These are phyloP conservation scores for Thelonectria olida DNA, from an alignment of 2,329 filamentous ascomycete species.

Conservation along the genomic window DNA sequence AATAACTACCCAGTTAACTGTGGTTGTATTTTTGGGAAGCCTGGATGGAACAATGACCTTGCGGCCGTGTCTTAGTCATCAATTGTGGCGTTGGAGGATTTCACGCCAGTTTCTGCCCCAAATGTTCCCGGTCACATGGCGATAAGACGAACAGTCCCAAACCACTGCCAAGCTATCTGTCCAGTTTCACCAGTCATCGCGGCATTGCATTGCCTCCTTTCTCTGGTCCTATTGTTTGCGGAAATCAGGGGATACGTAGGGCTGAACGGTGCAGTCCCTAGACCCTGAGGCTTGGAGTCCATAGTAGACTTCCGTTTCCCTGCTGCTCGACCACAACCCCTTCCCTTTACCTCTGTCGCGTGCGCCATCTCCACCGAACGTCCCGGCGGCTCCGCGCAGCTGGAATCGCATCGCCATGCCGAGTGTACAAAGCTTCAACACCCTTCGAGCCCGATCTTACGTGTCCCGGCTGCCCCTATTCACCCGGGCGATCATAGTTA, in stretches of 20 bases:
- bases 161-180: slow-evolving; percentile 30
- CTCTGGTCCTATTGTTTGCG: slow-evolving; percentile 10
- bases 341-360: slow-evolving; percentile 9
- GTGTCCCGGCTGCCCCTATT: slow-evolving; percentile 86
- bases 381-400: slow-evolving; percentile 38
- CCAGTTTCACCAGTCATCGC: slow-evolving; percentile 30
- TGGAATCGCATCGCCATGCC: slow-evolving; percentile 42
- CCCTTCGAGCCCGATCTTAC: slow-evolving; percentile 80
- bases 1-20: too few species aligned
- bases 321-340: not conserved
- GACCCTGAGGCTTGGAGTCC: slow-evolving; percentile 10
- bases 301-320: not conserved
- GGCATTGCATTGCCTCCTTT: slow-evolving; percentile 11
- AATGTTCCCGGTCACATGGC: slow-evolving; percentile 34
- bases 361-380: slow-evolving; percentile 17
- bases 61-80: too few species aligned
- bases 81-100: not conserved
- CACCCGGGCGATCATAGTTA: slow-evolving; percentile 74
- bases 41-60: too few species aligned
- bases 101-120: not conserved
- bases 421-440: slow-evolving; percentile 65
- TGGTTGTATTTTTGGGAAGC: too few species aligned
- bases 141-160: slow-evolving; percentile 17
- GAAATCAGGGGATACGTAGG: slow-evolving; percentile 25
- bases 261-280: slow-evolving; percentile 22